Evolutionary conservation across 1,284 basidiomycete genomes (phyloP), one percentile per base, ranked within the genome.

Genomic region (Microbotryum silenes-acaulis): DNA sequence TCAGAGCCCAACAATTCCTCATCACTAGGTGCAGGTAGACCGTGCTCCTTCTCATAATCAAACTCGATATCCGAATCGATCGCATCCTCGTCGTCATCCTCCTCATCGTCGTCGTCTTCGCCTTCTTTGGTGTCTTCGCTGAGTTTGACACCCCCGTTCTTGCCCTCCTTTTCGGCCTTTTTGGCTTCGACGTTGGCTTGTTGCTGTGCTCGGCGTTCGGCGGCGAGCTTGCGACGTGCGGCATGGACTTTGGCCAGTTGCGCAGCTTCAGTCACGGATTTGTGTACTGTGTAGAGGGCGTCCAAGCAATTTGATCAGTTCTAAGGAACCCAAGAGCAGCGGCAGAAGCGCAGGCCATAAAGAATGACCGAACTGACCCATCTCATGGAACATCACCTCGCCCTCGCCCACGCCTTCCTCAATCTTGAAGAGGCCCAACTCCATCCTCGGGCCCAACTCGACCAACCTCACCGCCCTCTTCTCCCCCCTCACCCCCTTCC

Each of bases 381-480:
- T 69, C 76, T 89, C 86, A 75, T 97, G 93, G 78, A 87, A 93
- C 51, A 97, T 85, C 1, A 96, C 90, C 68, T 82, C 74, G 23
- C 73, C 73, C 53, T 72, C 69, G 6, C 70, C 69, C 20, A 70
- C 82, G 3, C 91, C 88, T 74, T 92, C 89, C 57, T 79, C 78
- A 65, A 99, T 90, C 80, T 99, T 99, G 73, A 97, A 84, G 66
- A 98, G 79, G 69, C 83, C 82, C 68, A 97, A 78, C 76, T 98
- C 96, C 84, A 98, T 86, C 70, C 96, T 80, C 31, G 96, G 96
- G 0, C 96, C 96, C 56, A 97, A 85, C 77, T 99, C 96, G 60
- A 93, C 87, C 60, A 99, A 79, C 64, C 86, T 81, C 1, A 99
- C 89, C 3, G 96, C 94, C 66, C 91, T 84, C 77, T 89, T 85